phyloP scores from a whole-genome alignment of 2,329 filamentous ascomycete species.

The Madurella fahalii region DNA sequence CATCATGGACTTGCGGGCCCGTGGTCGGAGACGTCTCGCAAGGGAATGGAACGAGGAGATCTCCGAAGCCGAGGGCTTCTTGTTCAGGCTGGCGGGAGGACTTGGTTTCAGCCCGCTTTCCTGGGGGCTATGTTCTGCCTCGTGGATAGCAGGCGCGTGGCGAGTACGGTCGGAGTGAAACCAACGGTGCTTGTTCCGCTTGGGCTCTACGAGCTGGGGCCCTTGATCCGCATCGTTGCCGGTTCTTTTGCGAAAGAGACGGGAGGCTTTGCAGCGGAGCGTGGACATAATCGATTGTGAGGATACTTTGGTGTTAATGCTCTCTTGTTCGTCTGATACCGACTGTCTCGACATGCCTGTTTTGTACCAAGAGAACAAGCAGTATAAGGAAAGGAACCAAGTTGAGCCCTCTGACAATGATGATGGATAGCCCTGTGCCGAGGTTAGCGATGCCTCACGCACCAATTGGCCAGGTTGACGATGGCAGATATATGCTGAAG shows the following conservation, averaged over 20 bases:
- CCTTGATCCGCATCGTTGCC: neutral
- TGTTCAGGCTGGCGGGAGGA: too few relatives aligned
- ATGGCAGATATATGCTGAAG: too few relatives aligned
- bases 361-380: too few relatives aligned
- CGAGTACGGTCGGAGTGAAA: conserved; percentile 5
- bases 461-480: too few relatives aligned
- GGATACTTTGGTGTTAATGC: neutral
- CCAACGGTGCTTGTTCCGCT: conserved; percentile 3
- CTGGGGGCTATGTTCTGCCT: neutral
- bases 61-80: too few relatives aligned
- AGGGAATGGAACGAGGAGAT: too few relatives aligned
- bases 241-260: neutral
- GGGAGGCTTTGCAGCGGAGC: conserved; percentile 9
- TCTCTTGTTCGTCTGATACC: conserved; percentile 1
- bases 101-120: neutral
- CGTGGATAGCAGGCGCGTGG: neutral
- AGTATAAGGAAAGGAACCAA: too few relatives aligned
- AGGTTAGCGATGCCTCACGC: too few relatives aligned
- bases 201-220: neutral
- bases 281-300: neutral
- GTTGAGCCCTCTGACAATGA: too few relatives aligned
- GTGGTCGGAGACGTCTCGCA: too few relatives aligned
- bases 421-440: too few relatives aligned
- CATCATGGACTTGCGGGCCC: too few relatives aligned
- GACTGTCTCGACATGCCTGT: neutral